These are phyloP conservation scores for Calonectria fujianensis DNA, from an alignment of 2,329 filamentous ascomycete species.

Conservation along the genomic window DNA sequence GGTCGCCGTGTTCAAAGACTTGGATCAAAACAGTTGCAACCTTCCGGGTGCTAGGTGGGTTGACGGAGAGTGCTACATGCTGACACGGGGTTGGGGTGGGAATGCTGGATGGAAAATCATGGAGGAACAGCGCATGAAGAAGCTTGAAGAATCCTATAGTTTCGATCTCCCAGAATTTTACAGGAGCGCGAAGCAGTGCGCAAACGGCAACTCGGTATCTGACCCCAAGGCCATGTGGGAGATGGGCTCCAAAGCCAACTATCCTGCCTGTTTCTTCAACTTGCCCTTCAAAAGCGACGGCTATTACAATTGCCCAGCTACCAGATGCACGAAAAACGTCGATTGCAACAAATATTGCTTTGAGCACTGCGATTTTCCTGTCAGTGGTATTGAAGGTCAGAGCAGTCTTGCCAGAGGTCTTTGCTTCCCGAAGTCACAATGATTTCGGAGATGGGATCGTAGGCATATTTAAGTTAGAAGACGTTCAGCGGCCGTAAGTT, in stretches of 20 bases:
- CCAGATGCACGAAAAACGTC: not conserved
- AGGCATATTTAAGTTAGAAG: no score
- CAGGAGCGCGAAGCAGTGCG: not conserved
- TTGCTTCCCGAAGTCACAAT: not conserved
- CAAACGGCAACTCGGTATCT: not conserved
- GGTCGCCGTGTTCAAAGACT: not conserved
- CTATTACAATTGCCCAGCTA: not conserved
- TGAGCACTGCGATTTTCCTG: not conserved
- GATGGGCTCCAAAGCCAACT: not conserved
- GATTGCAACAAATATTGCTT: not conserved
- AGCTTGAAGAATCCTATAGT: not conserved
- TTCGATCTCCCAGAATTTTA: not conserved
- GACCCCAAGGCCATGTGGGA: not conserved
- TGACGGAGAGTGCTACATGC: not conserved
- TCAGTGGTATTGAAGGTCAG: not conserved
- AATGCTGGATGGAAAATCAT: not conserved
- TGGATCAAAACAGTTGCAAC: not conserved
- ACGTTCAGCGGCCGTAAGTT: no score
- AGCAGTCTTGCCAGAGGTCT: not conserved
- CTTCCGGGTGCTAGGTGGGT: not conserved
- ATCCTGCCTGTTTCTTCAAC: not conserved
- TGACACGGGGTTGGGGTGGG: not conserved
- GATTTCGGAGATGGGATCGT: no score
- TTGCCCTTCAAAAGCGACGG: not conserved
- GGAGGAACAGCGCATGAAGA: not conserved